phyloP scores from a whole-genome alignment of 2,329 filamentous ascomycete genomes.

The Venturia nashicola region DNA sequence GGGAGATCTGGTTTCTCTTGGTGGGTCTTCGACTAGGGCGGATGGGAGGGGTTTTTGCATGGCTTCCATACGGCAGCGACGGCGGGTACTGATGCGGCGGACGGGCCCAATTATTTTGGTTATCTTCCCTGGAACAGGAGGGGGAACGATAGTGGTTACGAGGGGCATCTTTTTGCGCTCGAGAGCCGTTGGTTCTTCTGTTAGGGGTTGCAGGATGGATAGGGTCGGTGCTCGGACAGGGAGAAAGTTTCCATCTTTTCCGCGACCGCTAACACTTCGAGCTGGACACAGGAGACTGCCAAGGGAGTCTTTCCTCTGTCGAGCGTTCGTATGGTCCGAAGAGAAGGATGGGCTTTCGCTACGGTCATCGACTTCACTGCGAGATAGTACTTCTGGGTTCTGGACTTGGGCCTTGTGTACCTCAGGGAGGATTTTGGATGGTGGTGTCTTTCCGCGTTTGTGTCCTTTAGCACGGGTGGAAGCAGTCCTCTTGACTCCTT shows the following conservation, averaged over 20 bases:
- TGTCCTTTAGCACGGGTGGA: neutral
- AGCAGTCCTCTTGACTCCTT: neutral
- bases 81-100: neutral
- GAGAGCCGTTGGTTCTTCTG: conserved; percentile 1
- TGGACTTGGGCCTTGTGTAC: neutral
- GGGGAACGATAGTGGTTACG: neutral
- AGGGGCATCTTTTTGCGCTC: conserved; percentile 1
- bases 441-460: conserved; percentile 1
- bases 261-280: neutral
- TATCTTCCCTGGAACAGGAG: neutral
- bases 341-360: neutral
- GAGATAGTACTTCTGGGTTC: neutral
- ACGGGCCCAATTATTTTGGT: neutral
- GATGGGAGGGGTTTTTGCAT: neutral
- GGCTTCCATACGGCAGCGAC: neutral
- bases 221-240: neutral
- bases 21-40: neutral
- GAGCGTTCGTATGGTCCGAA: neutral
- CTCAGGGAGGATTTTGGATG: neutral
- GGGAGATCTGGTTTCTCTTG: neutral
- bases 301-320: neutral
- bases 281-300: neutral
- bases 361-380: neutral
- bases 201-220: neutral
- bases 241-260: neutral